These are phyloP conservation scores for Waitea zeae DNA, from an alignment of 1,284 basidiomycete species.

Conservation along the genomic window DNA sequence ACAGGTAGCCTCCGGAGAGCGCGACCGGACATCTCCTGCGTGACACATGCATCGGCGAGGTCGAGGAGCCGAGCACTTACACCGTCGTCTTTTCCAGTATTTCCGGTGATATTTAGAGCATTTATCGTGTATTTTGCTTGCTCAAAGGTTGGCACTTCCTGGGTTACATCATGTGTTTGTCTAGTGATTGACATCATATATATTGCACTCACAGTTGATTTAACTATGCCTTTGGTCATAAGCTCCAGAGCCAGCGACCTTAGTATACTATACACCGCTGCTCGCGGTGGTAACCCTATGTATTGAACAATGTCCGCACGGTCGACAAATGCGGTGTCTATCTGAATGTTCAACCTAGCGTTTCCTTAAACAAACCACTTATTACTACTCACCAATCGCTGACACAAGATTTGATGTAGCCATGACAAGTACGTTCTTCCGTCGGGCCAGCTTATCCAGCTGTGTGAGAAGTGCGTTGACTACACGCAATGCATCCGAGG, in stretches of 20 bases:
- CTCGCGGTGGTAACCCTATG: slow-evolving; percentile 75
- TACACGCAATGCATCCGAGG: slow-evolving; percentile 88
- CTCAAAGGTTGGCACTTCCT: slow-evolving; percentile 46
- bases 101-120: slow-evolving; percentile 13
- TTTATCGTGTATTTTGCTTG: slow-evolving; percentile 44
- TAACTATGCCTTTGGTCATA: slow-evolving; percentile 55
- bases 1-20: slow-evolving; percentile 82
- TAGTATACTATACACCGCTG: slow-evolving; percentile 93
- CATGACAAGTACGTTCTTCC: slow-evolving; percentile 91
- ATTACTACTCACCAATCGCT: slow-evolving; percentile 62
- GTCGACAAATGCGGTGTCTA: slow-evolving; percentile 94
- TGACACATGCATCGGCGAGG: slow-evolving; percentile 19
- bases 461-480: slow-evolving; percentile 97
- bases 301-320: slow-evolving; percentile 95
- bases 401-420: slow-evolving; percentile 92
- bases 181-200: slow-evolving; percentile 2
- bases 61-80: background rate
- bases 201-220: slow-evolving; percentile 26
- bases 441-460: slow-evolving; percentile 85
- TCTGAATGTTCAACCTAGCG: background rate
- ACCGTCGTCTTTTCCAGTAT: slow-evolving; percentile 24
- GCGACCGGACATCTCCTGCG: slow-evolving; percentile 76
- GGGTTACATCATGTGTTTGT: slow-evolving; percentile 2
- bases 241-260: slow-evolving; percentile 72
- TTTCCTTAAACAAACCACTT: background rate